A percentile compares a stretch with the other conserved stretches of the same genome.
Evolutionary conservation across 331 rosid species (phyloP).

Genomic region (Saraca asoca): DNA sequence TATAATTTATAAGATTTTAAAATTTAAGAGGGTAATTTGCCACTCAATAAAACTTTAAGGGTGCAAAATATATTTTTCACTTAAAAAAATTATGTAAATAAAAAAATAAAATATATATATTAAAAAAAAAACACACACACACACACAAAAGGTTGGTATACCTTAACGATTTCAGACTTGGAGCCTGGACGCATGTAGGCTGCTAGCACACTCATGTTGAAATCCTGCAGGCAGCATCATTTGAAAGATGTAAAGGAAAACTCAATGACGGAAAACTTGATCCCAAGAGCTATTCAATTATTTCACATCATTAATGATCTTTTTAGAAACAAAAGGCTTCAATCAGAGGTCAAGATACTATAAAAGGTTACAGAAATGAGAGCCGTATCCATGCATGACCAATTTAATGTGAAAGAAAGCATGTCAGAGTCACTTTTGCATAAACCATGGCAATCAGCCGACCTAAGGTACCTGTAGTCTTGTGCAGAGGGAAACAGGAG

Average conservation of each 20-base stretch:
- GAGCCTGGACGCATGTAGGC: slow-evolving; percentile 77
- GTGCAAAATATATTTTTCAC: too few relatives aligned
- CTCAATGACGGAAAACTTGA: slow-evolving; percentile 21
- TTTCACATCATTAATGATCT: slow-evolving; percentile 1
- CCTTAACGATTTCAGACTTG: slow-evolving; percentile 80
- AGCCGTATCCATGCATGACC: neutral
- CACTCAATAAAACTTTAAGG: too few relatives aligned
- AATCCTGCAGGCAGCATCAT: slow-evolving; percentile 59
- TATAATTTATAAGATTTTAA: too few relatives aligned
- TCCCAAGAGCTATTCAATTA: slow-evolving; percentile 10
- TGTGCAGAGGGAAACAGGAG: neutral
- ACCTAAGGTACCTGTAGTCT: neutral
- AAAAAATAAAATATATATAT: too few relatives aligned
- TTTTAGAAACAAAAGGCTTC: neutral
- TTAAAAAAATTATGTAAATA: too few relatives aligned
- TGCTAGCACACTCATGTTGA: slow-evolving; percentile 81
- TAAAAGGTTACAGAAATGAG: neutral
- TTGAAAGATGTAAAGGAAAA: slow-evolving; percentile 16
- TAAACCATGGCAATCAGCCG: slow-evolving; percentile 1
- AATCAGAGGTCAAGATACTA: slow-evolving; percentile 4
- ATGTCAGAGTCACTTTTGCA: slow-evolving; percentile 8
- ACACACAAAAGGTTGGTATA: slow-evolving; percentile 20
- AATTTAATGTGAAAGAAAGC: neutral
- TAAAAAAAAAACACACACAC: too few relatives aligned
- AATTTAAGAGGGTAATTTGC: too few relatives aligned